These are phyloP conservation scores for Geotrichum phurueaensis DNA, from an alignment of 1,139 yeast genomes.

Conservation along the genomic window DNA sequence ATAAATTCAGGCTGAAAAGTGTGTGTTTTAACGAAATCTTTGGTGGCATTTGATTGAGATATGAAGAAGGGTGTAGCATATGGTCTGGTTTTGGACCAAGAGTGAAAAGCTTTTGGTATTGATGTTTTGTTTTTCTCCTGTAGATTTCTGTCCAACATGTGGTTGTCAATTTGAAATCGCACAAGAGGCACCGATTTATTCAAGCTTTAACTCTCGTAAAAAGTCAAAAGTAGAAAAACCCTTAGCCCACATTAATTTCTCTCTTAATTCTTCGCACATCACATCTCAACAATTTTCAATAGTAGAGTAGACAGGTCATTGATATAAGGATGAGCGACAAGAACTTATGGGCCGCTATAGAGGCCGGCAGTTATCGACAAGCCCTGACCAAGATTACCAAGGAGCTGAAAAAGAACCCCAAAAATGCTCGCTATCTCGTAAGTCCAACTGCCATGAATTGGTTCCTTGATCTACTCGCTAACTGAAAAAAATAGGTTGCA, in stretches of 20 bases:
- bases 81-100: no score
- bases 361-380: constrained; percentile 47
- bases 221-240: not conserved
- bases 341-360: constrained; percentile 42
- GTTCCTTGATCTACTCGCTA: not conserved
- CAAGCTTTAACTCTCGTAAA: not conserved
- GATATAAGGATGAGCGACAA: constrained; percentile 19
- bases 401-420: constrained; percentile 52
- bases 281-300: not conserved
- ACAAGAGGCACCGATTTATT: not conserved
- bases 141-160: not conserved
- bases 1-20: not conserved
- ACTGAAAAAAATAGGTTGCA: constrained; percentile 40
- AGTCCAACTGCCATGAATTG: constrained; percentile 13
- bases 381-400: constrained; percentile 50
- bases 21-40: not conserved
- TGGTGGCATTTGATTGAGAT: not conserved
- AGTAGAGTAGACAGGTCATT: not conserved
- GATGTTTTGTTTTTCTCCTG: no score
- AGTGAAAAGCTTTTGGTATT: no score
- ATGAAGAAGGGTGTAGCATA: not conserved
- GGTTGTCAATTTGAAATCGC: not conserved
- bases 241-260: not conserved
- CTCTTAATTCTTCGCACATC: not conserved
- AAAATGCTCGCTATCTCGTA: constrained; percentile 45